These are phyloP conservation scores for Mycena amicta DNA, from an alignment of 768 basidiomycete species.

Conservation along the genomic window DNA sequence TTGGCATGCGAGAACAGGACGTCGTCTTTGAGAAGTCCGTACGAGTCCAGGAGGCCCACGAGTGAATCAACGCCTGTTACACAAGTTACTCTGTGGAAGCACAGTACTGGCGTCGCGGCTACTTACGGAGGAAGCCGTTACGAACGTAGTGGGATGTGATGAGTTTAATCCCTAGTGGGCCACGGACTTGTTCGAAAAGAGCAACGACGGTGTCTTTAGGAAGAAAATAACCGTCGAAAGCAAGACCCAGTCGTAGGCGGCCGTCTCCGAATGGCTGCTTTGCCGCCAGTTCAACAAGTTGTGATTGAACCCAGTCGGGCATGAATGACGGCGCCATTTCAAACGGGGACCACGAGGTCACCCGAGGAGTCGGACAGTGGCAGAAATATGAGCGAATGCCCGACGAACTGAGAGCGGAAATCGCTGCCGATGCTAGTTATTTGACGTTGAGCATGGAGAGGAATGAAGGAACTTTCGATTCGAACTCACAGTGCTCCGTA, in stretches of 20 bases:
- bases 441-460: no score
- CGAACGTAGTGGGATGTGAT: conserved; percentile 14
- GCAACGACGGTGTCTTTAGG: conserved; percentile 9
- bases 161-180: conserved; percentile 9
- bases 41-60: conserved; percentile 6
- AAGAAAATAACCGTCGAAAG: conserved; percentile 12
- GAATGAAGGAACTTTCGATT: no score
- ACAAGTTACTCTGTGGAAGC: no score
- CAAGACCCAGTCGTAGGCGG: conserved; percentile 16
- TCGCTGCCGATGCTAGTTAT: conserved; percentile 13
- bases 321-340: not conserved
- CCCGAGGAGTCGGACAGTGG: not conserved
- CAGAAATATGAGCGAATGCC: conserved; percentile 21
- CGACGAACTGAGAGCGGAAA: conserved; percentile 10
- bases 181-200: conserved; percentile 3
- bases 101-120: no score
- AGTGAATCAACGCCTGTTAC: conserved; percentile 1
- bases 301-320: conserved; percentile 5
- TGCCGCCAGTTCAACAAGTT: conserved; percentile 15
- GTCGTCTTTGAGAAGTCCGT: conserved; percentile 15
- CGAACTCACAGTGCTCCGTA: no score
- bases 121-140: conserved; percentile 1
- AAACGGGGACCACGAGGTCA: conserved; percentile 11
- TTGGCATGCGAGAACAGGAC: conserved; percentile 18
- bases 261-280: conserved; percentile 18